Evolutionary conservation across 768 basidiomycete species (phyloP), one percentile per base, ranked within the genome.

Genomic region (Saitozyma podzolica): DNA sequence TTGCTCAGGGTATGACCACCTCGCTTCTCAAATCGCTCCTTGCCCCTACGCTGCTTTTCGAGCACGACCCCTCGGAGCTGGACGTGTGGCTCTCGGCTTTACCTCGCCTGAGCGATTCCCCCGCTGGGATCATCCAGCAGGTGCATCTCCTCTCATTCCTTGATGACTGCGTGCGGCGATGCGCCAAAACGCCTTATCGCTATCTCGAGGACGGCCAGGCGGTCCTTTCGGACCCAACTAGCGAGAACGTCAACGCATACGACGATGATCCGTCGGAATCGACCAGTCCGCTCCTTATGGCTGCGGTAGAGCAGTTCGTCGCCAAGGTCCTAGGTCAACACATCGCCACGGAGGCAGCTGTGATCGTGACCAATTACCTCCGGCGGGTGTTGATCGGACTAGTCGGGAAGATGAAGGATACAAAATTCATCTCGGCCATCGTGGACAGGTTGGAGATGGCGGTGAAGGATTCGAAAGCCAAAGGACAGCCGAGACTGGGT

Each of bases 91-190:
- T 97, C 0, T 76, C 81, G 0, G 84, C 86, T 0, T 78, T 94
- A 0, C 89, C 91, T 8, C 78, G 73, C 11, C 13, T 74, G 9
- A 19, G 78, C 37, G 37, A 47, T 19, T 79, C 82, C 0, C 76
- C 83, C 62, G 43, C 47, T 19, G 67, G 70, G 7, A 40, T 76
- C 6, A 67, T 66, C 9, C 74, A 76, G 55, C 71, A 73, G 54
- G 86, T 88, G 61, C 49, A 84, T 88, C 37, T 89, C 16, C 66
- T 82, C 1, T 68, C 70, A 0, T 92, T 96, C 80, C 69, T 96
- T 10, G 94, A 97, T 66, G 91, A 93, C 55, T 95, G 92, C 72
- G 83, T 89, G 3, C 87, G 89, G 61, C 84, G 90, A 16, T 92
- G 88, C 68, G 74, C 88, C 65, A 91, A 89, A 78, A 89, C 88